phyloP scores from a whole-genome alignment of 495 filamentous ascomycete species.

The Durotheca rogersii region DNA sequence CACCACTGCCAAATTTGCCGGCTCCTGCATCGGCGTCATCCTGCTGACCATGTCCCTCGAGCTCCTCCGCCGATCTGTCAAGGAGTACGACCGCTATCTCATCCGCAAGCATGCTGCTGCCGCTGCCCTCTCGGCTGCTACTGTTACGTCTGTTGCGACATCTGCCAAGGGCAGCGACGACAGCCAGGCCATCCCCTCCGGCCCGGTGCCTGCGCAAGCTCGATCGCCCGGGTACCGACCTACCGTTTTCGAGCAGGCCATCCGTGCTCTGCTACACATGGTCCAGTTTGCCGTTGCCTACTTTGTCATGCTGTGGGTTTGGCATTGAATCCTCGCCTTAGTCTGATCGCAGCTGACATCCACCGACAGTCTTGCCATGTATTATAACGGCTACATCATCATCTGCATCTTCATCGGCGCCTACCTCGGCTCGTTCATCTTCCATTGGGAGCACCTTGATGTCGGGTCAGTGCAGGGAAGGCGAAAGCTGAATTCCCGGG shows the following conservation, averaged over 20 bases:
- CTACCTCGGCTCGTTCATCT: constrained; percentile 60
- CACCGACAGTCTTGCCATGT: constrained; percentile 13
- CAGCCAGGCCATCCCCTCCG: constrained; percentile 1
- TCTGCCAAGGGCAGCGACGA: neutral
- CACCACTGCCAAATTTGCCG: constrained; percentile 59
- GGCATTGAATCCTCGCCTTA: neutral
- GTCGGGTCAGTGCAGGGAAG: constrained; percentile 4
- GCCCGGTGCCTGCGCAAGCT: neutral
- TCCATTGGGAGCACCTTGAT: constrained; percentile 52
- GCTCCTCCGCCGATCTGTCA: constrained; percentile 54
- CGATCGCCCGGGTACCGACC: constrained; percentile 42
- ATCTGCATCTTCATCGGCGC: constrained; percentile 42
- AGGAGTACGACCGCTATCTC: constrained; percentile 65
- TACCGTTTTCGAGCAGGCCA: constrained; percentile 54
- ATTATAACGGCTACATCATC: constrained; percentile 24
- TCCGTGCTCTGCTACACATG: constrained; percentile 63
- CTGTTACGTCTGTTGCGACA: neutral
- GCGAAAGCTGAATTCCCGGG: neutral
- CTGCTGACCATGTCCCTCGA: constrained; percentile 59
- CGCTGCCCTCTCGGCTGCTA: neutral
- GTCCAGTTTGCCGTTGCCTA: constrained; percentile 73
- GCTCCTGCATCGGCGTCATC: constrained; percentile 63
- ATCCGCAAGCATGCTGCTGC: constrained; percentile 41
- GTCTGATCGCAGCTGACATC: neutral
- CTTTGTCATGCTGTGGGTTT: constrained; percentile 60